Evolutionary conservation across 495 filamentous ascomycete species (phyloP), one percentile per base, ranked within the genome.

Genomic region (Podospora conica): DNA sequence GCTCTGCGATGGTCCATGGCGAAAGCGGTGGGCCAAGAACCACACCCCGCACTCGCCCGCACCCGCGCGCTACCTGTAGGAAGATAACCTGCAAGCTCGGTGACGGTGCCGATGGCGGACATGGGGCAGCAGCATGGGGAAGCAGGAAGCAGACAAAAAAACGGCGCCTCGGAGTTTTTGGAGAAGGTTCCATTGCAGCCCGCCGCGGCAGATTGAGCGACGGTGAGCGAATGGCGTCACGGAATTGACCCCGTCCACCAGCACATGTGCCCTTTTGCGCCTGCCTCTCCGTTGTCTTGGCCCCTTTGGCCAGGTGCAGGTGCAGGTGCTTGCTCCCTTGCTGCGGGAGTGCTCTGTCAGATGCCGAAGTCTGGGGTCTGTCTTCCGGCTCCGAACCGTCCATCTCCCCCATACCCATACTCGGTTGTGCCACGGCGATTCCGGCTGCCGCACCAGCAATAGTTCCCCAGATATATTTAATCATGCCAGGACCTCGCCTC

Each of bases 401-500:
- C 40, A 48, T 48, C 40, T 18, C n/a, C 18, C 40, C 40, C 40
- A 48, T 48, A n/a, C 40, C 40, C 40, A 48, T n/a, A 48, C 40
- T 48, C 40, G 40, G 40, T 48, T 48, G 18, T 18, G 40, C 40
- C 63, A 40, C 28, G 29, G 22, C 54, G 20, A 25, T 64, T 53
- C 21, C 15, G 53, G 40, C 48, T 28, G 61, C 53, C 61, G 62
- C 40, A 48, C 55, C 58, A 60, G 29, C 61, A 65, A 69, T 69
- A 71, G 64, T 53, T 64, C 67, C 61, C 63, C 61, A 65, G 56
- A 55, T 74, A 72, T 73, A 72, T 72, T 71, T 71, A 68, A 59
- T 71, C 68, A 66, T 71, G 68, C 66, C 60, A 55, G 54, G 66
- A 69, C 60, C 58, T 64, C 66, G 63, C 60, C 33, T 61, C 55